Evolutionary conservation across 2,329 filamentous ascomycete species (phyloP).

Genomic region (Dactylellina cionopaga): DNA sequence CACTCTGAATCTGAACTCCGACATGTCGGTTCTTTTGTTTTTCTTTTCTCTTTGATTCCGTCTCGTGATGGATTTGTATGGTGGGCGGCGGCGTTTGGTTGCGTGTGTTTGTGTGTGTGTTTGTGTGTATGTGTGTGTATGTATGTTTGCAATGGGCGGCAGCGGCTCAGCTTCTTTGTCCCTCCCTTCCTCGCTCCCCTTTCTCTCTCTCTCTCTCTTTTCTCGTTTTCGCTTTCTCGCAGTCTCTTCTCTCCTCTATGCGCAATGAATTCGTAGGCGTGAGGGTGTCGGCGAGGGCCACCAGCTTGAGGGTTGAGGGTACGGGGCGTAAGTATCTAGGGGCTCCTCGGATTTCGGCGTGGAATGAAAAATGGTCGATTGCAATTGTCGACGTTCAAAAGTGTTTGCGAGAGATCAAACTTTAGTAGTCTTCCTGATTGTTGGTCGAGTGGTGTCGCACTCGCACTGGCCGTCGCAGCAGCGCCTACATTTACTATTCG

Average conservation of each 20-base stretch:
- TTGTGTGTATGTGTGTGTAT: too few species aligned
- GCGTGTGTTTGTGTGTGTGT: background rate
- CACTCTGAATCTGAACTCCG: slow-evolving; percentile 51
- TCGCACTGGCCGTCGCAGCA: slow-evolving; percentile 44
- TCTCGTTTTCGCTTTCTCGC: background rate
- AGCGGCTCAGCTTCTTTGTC: slow-evolving; percentile 12
- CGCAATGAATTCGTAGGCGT: too few species aligned
- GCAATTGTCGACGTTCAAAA: slow-evolving; percentile 11
- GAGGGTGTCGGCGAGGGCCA: background rate
- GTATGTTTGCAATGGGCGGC: too few species aligned
- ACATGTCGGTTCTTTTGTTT: slow-evolving; percentile 30
- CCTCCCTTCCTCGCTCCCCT: slow-evolving; percentile 28
- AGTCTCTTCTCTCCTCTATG: too few species aligned
- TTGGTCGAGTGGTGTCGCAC: slow-evolving; percentile 34
- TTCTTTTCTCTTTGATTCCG: background rate
- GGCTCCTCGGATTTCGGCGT: slow-evolving; percentile 4
- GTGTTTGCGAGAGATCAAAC: background rate
- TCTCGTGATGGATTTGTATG: background rate
- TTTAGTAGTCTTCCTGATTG: slow-evolving; percentile 19
- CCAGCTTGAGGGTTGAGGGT: too few species aligned
- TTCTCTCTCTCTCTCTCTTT: background rate
- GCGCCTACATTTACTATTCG: slow-evolving; percentile 50
- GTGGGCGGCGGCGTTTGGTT: background rate
- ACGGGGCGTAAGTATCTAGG: too few species aligned
- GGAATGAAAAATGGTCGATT: background rate